Evolutionary conservation across 2,329 filamentous ascomycete species (phyloP), one percentile per base, ranked within the genome.

Genomic region (Neonectria hederae): DNA sequence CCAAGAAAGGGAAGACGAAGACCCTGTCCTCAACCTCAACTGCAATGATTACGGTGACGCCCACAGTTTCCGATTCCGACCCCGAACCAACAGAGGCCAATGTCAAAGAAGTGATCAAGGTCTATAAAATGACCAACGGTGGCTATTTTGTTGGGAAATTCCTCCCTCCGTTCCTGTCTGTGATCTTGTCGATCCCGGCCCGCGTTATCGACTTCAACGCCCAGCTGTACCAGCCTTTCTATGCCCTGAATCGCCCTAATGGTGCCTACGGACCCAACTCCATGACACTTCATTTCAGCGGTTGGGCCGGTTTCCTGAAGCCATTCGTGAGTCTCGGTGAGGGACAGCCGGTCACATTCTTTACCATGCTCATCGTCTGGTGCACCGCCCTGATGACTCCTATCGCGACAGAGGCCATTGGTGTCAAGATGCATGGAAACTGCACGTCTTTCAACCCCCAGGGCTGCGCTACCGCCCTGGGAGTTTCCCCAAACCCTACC

Each of bases 221-320:
- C 4, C 81, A 82, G 59, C 72, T 81, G 1, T 82, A 81, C 54
- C 80, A 82, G 59, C 83, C 82, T 3, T 84, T 84, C 66, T 79
- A 82, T 59, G 76, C 80, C 4, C 73, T 86, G 28, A 76, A 79
- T n/a, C 74, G 68, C 7, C 66, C 74, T 0, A 69, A 75, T 5
- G 83, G 83, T 3, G 80, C 79, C 0, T 58, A 72, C 0, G 83
- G 83, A 0, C 67, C 72, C 1, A 76, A 83, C 43, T 83, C 82
- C 0, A 75, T 84, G 55, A 82, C 78, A 5, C 75, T 84, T 9
- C 76, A 81, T 60, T 84, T 82, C 30, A 62, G 69, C 4, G 81
- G 82, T 0, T 68, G 79, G 58, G 72, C 75, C 10, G 77, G 77
- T 6, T 72, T 83, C 7, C 10, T 78, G 1, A 72, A 74, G 2